Percentiles rank a stretch among this genome's conserved stretches.
phyloP scores from a whole-genome alignment of 2,329 filamentous ascomycete species.

The Sphaerulina vaccinii region DNA sequence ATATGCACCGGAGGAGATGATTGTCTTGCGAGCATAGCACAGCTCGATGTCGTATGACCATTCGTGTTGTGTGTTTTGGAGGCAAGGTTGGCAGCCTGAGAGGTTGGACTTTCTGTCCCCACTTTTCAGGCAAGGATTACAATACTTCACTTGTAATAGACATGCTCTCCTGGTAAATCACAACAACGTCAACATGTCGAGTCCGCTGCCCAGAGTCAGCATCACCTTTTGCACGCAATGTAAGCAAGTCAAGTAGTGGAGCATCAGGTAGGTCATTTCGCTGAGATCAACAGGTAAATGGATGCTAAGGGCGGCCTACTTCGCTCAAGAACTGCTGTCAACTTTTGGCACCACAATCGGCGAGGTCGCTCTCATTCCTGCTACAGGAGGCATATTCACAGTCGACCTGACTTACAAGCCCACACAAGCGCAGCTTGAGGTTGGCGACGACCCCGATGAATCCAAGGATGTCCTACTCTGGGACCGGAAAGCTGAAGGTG shows the following conservation, averaged over 20 bases:
- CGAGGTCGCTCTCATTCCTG: constrained; percentile 82
- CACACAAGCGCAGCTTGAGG: constrained; percentile 7
- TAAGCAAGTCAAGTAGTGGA: not conserved
- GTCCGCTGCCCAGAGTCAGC: constrained; percentile 67
- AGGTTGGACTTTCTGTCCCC: not conserved
- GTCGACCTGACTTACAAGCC: constrained; percentile 59
- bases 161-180: not conserved
- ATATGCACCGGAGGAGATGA: not conserved
- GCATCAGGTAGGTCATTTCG: constrained; percentile 50
- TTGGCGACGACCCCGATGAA: constrained; percentile 12
- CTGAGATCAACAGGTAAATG: constrained; percentile 31
- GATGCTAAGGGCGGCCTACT: constrained; percentile 56
- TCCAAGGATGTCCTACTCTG: constrained; percentile 63
- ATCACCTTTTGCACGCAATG: constrained; percentile 91
- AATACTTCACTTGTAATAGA: not conserved
- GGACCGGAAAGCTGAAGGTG: constrained; percentile 83
- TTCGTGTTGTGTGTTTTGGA: not conserved
- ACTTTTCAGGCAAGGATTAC: not conserved
- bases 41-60: not conserved
- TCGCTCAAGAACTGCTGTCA: constrained; percentile 89
- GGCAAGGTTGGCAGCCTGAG: not conserved
- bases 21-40: constrained; percentile 1
- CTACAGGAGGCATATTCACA: constrained; percentile 66
- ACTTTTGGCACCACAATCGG: constrained; percentile 83
- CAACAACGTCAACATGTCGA: constrained; percentile 1